These are phyloP conservation scores for Fusarium coffeatum DNA, from an alignment of 2,329 filamentous ascomycete genomes.

Conservation along the genomic window DNA sequence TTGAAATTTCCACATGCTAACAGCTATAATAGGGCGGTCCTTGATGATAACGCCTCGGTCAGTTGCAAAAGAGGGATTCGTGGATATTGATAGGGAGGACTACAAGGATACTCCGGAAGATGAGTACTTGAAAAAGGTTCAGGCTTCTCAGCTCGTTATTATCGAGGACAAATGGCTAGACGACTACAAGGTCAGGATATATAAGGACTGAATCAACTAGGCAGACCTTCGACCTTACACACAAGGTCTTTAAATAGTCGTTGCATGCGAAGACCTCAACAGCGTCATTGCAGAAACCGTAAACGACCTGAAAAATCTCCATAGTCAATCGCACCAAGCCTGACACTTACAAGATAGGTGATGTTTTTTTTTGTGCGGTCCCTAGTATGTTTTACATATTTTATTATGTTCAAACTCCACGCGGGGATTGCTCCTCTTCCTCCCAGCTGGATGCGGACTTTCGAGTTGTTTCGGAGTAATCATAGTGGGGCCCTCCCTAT, in stretches of 20 bases:
- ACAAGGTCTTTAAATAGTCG: no score
- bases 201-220: conserved; percentile 27
- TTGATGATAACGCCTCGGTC: conserved; percentile 40
- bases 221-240: no score
- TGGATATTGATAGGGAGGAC: conserved; percentile 39
- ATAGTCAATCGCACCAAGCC: neutral
- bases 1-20: neutral
- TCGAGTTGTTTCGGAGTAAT: no score
- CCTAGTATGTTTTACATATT: no score
- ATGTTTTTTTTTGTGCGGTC: no score
- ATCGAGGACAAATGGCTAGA: conserved; percentile 40
- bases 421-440: no score
- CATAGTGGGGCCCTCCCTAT: no score
- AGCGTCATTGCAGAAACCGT: neutral
- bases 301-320: neutral
- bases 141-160: conserved; percentile 31
- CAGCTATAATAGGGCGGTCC: conserved; percentile 12
- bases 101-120: conserved; percentile 35
- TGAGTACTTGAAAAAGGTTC: conserved; percentile 29
- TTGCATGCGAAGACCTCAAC: neutral
- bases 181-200: conserved; percentile 30
- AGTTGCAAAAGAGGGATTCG: conserved; percentile 31
- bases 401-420: no score
- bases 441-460: no score
- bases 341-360: no score